These are phyloP conservation scores for Neonectria sp. DNA, from an alignment of 2,329 filamentous ascomycete species.

Conservation along the genomic window DNA sequence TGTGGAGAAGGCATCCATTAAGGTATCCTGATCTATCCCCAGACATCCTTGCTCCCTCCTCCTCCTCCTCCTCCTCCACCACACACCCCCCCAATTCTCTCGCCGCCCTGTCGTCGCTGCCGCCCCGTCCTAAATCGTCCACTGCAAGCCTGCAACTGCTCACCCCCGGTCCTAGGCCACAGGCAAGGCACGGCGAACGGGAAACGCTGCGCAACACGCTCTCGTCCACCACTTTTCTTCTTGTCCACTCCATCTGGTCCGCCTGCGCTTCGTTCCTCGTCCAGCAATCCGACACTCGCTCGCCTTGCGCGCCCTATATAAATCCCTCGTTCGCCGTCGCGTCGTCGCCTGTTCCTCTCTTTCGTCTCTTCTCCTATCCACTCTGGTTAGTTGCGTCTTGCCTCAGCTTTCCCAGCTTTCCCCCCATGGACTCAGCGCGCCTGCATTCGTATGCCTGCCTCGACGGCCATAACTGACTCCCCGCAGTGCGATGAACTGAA, in stretches of 20 bases:
- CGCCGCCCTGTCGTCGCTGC: constrained; percentile 39
- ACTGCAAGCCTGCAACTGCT: constrained; percentile 2
- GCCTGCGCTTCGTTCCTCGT: constrained; percentile 39
- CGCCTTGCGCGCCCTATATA: constrained; percentile 35
- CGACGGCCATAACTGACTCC: constrained; percentile 29
- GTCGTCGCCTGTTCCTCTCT: constrained; percentile 12
- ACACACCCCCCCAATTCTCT: constrained; percentile 19
- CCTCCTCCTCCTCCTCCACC: constrained; percentile 7
- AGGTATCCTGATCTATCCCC: background rate
- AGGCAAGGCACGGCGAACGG: constrained; percentile 35
- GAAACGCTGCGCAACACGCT: constrained; percentile 37
- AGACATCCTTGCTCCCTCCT: constrained; percentile 13
- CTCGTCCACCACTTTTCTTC: constrained; percentile 37
- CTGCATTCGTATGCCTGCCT: constrained; percentile 20
- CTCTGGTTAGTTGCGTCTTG: constrained; percentile 42
- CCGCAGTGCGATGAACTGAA: constrained; percentile 55
- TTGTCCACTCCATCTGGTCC: constrained; percentile 44
- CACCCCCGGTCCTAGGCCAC: constrained; percentile 42
- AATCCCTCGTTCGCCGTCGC: constrained; percentile 33
- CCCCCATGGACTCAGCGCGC: constrained; percentile 34
- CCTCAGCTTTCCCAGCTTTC: constrained; percentile 24
- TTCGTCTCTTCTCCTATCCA: constrained; percentile 22
- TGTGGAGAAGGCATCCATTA: constrained; percentile 28
- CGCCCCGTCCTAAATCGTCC: constrained; percentile 16
- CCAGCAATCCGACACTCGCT: constrained; percentile 19